Evolutionary conservation across 495 filamentous ascomycete genomes (phyloP).

Genomic region (Tuber indicum): DNA sequence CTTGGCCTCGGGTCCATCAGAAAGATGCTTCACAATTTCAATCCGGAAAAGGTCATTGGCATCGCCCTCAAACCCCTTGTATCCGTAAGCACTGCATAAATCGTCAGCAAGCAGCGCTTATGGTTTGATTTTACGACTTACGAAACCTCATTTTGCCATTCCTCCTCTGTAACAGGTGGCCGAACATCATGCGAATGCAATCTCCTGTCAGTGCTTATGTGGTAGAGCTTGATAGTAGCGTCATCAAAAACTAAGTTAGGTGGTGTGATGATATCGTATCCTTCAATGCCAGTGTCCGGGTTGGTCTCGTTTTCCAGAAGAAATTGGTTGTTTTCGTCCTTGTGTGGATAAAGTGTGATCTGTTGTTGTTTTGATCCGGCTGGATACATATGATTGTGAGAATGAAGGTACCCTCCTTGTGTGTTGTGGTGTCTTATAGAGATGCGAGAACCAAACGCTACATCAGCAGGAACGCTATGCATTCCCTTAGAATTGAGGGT

Average conservation of each 20-base stretch:
- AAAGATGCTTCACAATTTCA: constrained; percentile 87
- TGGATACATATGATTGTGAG: constrained; percentile 94
- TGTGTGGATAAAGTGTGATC: constrained; percentile 96
- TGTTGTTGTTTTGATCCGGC: constrained; percentile 97
- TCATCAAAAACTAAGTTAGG: constrained; percentile 72
- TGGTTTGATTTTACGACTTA: background rate
- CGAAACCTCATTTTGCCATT: constrained; percentile 98
- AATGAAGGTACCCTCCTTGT: constrained; percentile 95
- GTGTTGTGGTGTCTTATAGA: constrained; percentile 89
- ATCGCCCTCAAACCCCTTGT: constrained; percentile 92
- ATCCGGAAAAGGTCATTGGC: constrained; percentile 93
- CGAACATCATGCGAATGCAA: constrained; percentile 95
- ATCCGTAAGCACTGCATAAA: constrained; percentile 65
- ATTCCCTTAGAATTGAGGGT: constrained; percentile 93
- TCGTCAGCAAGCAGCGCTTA: background rate
- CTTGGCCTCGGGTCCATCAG: constrained; percentile 71
- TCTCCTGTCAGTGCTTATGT: constrained; percentile 71
- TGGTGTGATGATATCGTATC: constrained; percentile 70
- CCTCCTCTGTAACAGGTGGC: constrained; percentile 93
- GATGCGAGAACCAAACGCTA: constrained; percentile 79
- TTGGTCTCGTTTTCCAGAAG: constrained; percentile 92
- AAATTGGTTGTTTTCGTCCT: constrained; percentile 97
- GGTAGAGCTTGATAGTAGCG: constrained; percentile 71
- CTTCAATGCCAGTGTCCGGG: constrained; percentile 71
- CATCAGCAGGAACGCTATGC: constrained; percentile 88